These are phyloP conservation scores for Coemansia sp. DNA, from an alignment of 192 early-diverging fungal genomes.

Conservation along the genomic window DNA sequence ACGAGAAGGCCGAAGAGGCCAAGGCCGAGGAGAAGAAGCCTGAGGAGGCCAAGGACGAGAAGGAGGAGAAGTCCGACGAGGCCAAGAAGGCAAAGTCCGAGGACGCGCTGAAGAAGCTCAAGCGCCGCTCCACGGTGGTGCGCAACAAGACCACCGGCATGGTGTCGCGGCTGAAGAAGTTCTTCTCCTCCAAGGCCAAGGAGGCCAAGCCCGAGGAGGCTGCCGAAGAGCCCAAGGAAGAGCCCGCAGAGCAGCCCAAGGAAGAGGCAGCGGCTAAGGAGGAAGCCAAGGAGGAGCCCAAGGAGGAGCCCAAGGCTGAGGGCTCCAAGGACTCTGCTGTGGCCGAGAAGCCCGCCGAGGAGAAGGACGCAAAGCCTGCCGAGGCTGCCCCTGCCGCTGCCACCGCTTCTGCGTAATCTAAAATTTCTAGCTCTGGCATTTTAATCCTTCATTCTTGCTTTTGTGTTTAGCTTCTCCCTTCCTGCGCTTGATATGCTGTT, in stretches of 20 bases:
- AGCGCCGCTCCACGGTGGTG: constrained; percentile 48
- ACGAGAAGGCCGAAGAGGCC: too few species aligned
- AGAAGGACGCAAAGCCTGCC: constrained; percentile 2
- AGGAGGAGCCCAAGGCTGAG: constrained; percentile 4
- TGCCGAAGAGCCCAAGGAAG: constrained; percentile 29
- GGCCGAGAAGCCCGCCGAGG: constrained; percentile 15
- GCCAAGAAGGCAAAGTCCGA: constrained; percentile 15
- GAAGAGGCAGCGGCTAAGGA: constrained; percentile 7
- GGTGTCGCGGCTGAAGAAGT: constrained; percentile 42
- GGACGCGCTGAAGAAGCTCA: constrained; percentile 37
- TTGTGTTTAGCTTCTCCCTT: background rate
- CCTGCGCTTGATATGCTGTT: background rate
- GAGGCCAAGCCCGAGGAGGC: constrained; percentile 15
- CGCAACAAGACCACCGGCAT: constrained; percentile 44
- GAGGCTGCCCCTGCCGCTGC: constrained; percentile 24
- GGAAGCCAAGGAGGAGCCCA: constrained; percentile 13
- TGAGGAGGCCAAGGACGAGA: constrained; percentile 18
- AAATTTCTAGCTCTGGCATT: constrained; percentile 19
- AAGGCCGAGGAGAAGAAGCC: constrained; percentile 15
- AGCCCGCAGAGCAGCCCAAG: constrained; percentile 22
- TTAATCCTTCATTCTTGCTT: constrained; percentile 1
- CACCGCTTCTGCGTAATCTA: constrained; percentile 50
- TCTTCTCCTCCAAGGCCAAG: constrained; percentile 41
- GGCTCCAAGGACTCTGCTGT: constrained; percentile 3
- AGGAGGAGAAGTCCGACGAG: constrained; percentile 11